Evolutionary conservation across 441 rosid genomes (phyloP).

Genomic region (Theobroma grandiflorum): DNA sequence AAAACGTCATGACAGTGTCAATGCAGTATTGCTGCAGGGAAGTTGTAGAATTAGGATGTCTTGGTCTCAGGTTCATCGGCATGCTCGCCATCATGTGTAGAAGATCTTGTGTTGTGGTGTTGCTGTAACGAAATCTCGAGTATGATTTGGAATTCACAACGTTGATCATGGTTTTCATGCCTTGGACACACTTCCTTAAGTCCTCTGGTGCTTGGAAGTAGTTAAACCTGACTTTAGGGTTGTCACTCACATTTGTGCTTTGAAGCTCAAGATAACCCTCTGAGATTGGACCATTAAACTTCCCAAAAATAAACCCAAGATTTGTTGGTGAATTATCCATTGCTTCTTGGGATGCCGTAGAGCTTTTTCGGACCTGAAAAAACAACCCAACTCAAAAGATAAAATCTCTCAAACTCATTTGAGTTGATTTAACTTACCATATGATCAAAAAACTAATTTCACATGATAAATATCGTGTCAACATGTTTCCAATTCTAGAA

Average conservation of each 20-base stretch:
- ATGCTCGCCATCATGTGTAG: slow-evolving; percentile 36
- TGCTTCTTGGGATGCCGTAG: neutral
- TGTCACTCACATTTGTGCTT: slow-evolving; percentile 45
- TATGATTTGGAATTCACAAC: slow-evolving; percentile 50
- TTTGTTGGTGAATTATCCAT: neutral
- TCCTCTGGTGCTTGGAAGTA: slow-evolving; percentile 64
- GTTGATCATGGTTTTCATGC: slow-evolving; percentile 46
- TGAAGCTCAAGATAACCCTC: slow-evolving; percentile 54
- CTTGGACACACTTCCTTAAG: slow-evolving; percentile 47
- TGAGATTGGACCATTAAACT: slow-evolving; percentile 51
- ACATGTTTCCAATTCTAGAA: too few species aligned
- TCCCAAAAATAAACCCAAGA: slow-evolving; percentile 49
- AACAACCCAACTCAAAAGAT: neutral
- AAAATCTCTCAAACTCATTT: too few species aligned
- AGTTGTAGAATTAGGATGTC: slow-evolving; percentile 31
- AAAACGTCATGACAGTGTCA: slow-evolving; percentile 62
- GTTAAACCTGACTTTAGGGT: slow-evolving; percentile 61
- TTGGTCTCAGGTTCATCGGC: slow-evolving; percentile 54
- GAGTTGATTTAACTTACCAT: too few species aligned
- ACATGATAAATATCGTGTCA: too few species aligned
- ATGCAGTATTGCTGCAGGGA: slow-evolving; percentile 55
- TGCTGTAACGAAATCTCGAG: slow-evolving; percentile 44
- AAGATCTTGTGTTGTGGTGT: slow-evolving; percentile 35
- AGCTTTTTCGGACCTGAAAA: slow-evolving; percentile 28
- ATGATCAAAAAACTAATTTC: too few species aligned